Evolutionary conservation across 192 early-diverging fungal genomes (phyloP).

Genomic region (Dispira simplex): DNA sequence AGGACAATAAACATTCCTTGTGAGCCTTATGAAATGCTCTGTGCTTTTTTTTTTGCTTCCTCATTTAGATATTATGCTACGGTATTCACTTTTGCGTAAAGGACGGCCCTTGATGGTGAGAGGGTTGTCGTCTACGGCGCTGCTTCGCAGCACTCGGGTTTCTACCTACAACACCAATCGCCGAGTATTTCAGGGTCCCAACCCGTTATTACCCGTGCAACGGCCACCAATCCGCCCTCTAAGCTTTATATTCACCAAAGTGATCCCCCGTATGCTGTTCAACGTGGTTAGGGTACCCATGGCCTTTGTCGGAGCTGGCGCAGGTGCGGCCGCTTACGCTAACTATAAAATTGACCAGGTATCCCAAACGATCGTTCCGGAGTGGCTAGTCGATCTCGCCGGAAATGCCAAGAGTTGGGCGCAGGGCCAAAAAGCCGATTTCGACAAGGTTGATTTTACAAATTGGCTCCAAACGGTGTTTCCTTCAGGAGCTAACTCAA

Average conservation of each 20-base stretch:
- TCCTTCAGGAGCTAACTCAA: background rate
- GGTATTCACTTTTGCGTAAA: no score
- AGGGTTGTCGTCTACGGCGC: no score
- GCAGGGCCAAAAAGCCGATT: background rate
- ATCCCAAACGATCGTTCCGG: constrained; percentile 2
- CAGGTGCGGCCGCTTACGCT: constrained; percentile 39
- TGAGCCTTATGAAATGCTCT: no score
- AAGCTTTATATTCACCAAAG: background rate
- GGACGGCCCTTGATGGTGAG: no score
- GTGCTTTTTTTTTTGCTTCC: no score
- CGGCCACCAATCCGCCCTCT: constrained; percentile 1
- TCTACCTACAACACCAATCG: no score
- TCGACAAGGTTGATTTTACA: background rate
- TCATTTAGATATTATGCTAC: no score
- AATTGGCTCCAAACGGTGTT: background rate
- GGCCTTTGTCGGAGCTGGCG: constrained; percentile 35
- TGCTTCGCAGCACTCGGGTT: no score
- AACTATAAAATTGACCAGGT: constrained; percentile 35
- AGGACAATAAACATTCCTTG: no score
- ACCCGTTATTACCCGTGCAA: background rate
- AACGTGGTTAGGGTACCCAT: constrained; percentile 33
- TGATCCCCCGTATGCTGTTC: background rate
- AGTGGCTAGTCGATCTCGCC: constrained; percentile 21
- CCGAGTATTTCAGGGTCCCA: background rate
- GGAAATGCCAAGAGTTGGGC: constrained; percentile 4